These are phyloP conservation scores for Floccularia luteovirens DNA, from an alignment of 768 basidiomycete species.

Conservation along the genomic window DNA sequence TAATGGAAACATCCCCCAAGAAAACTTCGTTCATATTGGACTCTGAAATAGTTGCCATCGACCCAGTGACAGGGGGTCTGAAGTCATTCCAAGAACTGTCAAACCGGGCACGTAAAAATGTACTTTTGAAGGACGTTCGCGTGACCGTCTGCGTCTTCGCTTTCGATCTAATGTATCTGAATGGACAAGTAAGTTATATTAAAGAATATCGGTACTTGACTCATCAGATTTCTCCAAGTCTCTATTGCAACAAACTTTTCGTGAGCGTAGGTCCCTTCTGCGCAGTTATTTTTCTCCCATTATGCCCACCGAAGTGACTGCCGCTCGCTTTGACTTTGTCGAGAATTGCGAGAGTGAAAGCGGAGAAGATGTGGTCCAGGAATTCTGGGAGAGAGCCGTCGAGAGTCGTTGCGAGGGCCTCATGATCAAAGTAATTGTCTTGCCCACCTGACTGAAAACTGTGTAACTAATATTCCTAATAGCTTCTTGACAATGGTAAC, in stretches of 20 bases:
- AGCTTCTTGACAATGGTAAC: constrained; percentile 61
- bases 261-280: constrained; percentile 60
- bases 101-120: constrained; percentile 79
- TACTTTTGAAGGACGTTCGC: constrained; percentile 64
- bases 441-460: neutral
- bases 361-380: constrained; percentile 56
- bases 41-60: constrained; percentile 83
- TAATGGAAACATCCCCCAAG: constrained; percentile 35
- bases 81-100: constrained; percentile 85
- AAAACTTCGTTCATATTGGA: constrained; percentile 70
- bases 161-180: constrained; percentile 85
- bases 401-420: constrained; percentile 84
- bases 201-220: constrained; percentile 1
- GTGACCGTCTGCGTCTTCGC: constrained; percentile 78
- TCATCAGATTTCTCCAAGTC: constrained; percentile 31
- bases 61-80: constrained; percentile 51
- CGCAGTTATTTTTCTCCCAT: constrained; percentile 54
- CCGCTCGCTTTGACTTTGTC: constrained; percentile 69
- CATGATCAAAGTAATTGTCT: constrained; percentile 71
- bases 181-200: constrained; percentile 54
- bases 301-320: constrained; percentile 28
- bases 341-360: constrained; percentile 59
- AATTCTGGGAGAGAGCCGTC: constrained; percentile 71
- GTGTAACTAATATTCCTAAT: constrained; percentile 1
- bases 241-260: constrained; percentile 62